phyloP scores from a whole-genome alignment of 2,329 filamentous ascomycete species.

The Cladosporium velox region DNA sequence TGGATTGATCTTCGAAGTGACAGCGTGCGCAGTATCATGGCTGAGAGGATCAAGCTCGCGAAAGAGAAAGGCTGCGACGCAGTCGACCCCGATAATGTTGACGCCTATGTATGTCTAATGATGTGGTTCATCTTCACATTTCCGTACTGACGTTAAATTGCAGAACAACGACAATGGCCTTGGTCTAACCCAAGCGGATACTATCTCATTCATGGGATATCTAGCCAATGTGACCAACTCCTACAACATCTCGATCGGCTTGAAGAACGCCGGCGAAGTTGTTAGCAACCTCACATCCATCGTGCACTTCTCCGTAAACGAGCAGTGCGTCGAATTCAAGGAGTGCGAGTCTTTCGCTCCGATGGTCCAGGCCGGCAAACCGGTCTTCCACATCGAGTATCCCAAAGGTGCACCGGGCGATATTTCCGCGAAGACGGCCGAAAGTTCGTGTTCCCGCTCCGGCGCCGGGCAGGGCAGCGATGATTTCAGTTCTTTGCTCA shows the following conservation, averaged over 20 bases:
- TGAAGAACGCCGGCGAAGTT: constrained; percentile 69
- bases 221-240: constrained; percentile 58
- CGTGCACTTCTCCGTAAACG: constrained; percentile 68
- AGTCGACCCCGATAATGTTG: constrained; percentile 40
- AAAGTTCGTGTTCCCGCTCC: constrained; percentile 47
- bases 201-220: constrained; percentile 62
- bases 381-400: constrained; percentile 75
- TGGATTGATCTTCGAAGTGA: constrained; percentile 64
- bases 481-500: constrained; percentile 65
- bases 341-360: constrained; percentile 62
- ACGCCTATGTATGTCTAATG: constrained; percentile 23
- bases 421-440: constrained; percentile 34
- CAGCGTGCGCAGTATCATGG: constrained; percentile 67
- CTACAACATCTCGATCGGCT: constrained; percentile 61
- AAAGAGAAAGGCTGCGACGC: constrained; percentile 43
- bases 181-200: constrained; percentile 57
- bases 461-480: constrained; percentile 44
- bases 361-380: constrained; percentile 63
- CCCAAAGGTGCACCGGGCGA: constrained; percentile 48
- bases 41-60: constrained; percentile 60
- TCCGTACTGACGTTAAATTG: not conserved
- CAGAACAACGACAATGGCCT: constrained; percentile 48
- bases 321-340: constrained; percentile 63
- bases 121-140: not conserved
- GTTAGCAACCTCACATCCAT: constrained; percentile 53